These are phyloP conservation scores for Paecilomyces dactylethromorphus DNA, from an alignment of 2,329 filamentous ascomycete genomes.

Conservation along the genomic window DNA sequence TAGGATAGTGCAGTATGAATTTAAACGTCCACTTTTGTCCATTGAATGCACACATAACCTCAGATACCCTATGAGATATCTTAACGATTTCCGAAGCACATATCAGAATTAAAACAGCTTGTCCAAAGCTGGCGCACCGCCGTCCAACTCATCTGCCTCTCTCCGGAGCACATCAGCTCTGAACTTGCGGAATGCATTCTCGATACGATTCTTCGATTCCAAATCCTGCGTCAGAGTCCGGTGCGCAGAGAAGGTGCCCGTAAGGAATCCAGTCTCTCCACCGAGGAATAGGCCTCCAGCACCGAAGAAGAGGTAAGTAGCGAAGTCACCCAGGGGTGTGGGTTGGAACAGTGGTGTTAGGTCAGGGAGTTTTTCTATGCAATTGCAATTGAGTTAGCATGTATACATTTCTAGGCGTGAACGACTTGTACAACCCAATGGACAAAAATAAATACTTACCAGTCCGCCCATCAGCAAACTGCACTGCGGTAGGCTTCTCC, in stretches of 20 bases:
- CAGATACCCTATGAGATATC: background rate
- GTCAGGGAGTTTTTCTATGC: constrained; percentile 54
- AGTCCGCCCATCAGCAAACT: constrained; percentile 55
- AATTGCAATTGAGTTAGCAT: background rate
- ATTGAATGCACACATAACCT: background rate
- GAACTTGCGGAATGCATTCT: constrained; percentile 57
- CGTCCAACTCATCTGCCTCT: constrained; percentile 52
- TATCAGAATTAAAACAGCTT: constrained; percentile 16
- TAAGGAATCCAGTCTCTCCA: constrained; percentile 54
- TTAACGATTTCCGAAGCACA: background rate
- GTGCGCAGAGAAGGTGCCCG: constrained; percentile 50
- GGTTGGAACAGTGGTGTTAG: constrained; percentile 53
- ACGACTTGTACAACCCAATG: background rate
- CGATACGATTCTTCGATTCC: constrained; percentile 50
- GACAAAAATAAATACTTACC: constrained; percentile 30
- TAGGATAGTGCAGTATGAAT: background rate
- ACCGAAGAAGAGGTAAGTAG: constrained; percentile 58
- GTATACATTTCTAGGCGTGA: background rate
- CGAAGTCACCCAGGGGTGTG: constrained; percentile 52
- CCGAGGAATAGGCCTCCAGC: constrained; percentile 58
- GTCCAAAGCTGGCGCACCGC: constrained; percentile 19
- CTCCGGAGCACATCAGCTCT: constrained; percentile 56
- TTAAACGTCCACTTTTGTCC: background rate
- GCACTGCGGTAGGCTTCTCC: constrained; percentile 56
- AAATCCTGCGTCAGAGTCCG: constrained; percentile 49